Percentiles rank a stretch among this genome's conserved stretches.
phyloP scores from a whole-genome alignment of 305 asterid genomes.

The Fraxinus baroniana region DNA sequence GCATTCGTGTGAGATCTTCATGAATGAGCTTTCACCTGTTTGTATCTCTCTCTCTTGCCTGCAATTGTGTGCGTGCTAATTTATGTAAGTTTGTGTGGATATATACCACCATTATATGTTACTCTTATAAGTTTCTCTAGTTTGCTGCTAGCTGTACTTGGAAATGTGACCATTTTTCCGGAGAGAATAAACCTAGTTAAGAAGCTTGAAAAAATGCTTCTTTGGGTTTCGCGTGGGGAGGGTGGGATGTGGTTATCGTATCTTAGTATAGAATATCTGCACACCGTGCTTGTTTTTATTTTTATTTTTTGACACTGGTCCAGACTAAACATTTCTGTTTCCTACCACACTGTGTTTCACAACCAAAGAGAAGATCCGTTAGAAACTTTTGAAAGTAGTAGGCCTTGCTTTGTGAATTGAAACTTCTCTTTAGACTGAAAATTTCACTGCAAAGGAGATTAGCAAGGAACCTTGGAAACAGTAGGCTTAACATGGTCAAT shows the following conservation, averaged over 20 bases:
- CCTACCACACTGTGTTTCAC: not conserved
- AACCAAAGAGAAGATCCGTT: not conserved
- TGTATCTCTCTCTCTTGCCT: not conserved
- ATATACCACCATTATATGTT: not conserved
- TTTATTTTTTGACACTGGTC: not conserved
- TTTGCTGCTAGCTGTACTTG: not conserved
- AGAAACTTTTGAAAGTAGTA: not conserved
- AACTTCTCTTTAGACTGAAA: not conserved
- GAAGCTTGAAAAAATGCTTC: not conserved
- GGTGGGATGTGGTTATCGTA: not conserved
- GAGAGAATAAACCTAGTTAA: not conserved
- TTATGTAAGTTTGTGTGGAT: not conserved
- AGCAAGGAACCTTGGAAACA: not conserved
- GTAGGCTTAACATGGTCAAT: not conserved
- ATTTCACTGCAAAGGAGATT: not conserved
- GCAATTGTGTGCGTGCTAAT: not conserved
- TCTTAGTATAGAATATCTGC: not conserved
- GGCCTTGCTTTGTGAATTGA: not conserved
- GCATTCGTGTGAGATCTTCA: conserved; percentile 1
- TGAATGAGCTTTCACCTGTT: not conserved
- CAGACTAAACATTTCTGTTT: not conserved
- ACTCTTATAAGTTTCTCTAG: not conserved
- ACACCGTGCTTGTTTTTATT: not conserved
- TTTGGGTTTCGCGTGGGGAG: not conserved
- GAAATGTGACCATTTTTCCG: not conserved